These are phyloP conservation scores for Saccharomycopsis sp. DNA, from an alignment of 805 yeast genomes.

Conservation along the genomic window DNA sequence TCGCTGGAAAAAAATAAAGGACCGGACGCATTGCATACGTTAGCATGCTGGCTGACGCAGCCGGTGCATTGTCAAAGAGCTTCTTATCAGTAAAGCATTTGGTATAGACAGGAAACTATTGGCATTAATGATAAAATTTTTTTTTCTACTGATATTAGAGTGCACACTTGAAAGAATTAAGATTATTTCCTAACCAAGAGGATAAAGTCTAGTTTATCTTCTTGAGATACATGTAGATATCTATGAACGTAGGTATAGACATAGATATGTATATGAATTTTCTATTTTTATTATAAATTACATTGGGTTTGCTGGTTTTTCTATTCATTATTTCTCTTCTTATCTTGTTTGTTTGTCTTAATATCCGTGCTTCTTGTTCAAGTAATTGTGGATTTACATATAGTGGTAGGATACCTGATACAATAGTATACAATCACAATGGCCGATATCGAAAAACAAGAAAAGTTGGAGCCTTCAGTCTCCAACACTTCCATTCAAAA, in stretches of 20 bases:
- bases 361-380: not conserved
- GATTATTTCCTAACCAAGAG: not conserved
- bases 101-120: not conserved
- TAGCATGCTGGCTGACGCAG: not conserved
- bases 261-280: not conserved
- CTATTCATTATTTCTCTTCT: not conserved
- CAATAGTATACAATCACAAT: no score
- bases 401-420: not conserved
- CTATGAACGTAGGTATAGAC: not conserved
- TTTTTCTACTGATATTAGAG: not conserved
- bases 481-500: constrained; percentile 17
- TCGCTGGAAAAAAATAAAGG: not conserved
- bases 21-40: not conserved
- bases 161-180: not conserved
- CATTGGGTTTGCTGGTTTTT: not conserved
- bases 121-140: not conserved
- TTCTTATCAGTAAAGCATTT: not conserved
- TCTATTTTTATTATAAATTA: not conserved
- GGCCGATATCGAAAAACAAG: constrained; percentile 19
- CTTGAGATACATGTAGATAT: not conserved
- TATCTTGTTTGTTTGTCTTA: not conserved
- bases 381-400: not conserved
- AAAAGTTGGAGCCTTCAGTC: constrained; percentile 17
- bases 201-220: not conserved
- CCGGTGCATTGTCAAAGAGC: not conserved